Conservation (phyloP, 2,329 filamentous ascomycete species). For the Microdochium trichocladiopsis region DNA sequence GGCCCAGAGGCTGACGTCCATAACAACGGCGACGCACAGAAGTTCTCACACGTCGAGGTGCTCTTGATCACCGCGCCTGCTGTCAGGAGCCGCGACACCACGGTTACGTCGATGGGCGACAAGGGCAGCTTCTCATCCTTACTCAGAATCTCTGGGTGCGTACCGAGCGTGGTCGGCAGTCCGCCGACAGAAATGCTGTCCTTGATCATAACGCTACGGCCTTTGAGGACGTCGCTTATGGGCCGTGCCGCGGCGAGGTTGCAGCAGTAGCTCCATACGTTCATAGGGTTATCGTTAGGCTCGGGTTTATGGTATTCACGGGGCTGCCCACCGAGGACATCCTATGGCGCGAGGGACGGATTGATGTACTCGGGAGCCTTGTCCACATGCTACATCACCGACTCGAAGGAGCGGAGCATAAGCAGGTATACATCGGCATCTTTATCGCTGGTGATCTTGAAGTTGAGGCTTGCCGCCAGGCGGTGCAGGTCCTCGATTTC, state of each 20-base stretch:
- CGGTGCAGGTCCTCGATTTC: slow-evolving; percentile 7
- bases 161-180: slow-evolving; percentile 9
- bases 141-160: slow-evolving; percentile 6
- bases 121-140: slow-evolving; percentile 6
- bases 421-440: slow-evolving; percentile 19
- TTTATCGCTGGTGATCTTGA: slow-evolving; percentile 7
- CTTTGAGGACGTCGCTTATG: slow-evolving; percentile 5
- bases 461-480: slow-evolving; percentile 9
- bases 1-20: slow-evolving; percentile 10
- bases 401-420: slow-evolving; percentile 17
- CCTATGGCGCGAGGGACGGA: slow-evolving; percentile 11
- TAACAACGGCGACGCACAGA: slow-evolving; percentile 9
- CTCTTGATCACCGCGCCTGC: slow-evolving; percentile 8
- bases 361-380: slow-evolving; percentile 17
- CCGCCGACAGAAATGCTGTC: slow-evolving; percentile 11
- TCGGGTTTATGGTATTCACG: slow-evolving; percentile 8
- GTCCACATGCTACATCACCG: slow-evolving; percentile 15
- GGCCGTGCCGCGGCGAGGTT: slow-evolving; percentile 10
- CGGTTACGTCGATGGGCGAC: slow-evolving; percentile 8
- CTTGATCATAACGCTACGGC: slow-evolving; percentile 8
- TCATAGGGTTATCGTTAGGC: slow-evolving; percentile 18
- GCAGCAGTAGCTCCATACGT: slow-evolving; percentile 25
- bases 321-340: background rate
- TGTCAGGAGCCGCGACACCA: slow-evolving; percentile 7
- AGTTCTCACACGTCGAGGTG: slow-evolving; percentile 11